Conservation (phyloP, 345 rosid genomes). For the Dipteronia dyeriana region DNA sequence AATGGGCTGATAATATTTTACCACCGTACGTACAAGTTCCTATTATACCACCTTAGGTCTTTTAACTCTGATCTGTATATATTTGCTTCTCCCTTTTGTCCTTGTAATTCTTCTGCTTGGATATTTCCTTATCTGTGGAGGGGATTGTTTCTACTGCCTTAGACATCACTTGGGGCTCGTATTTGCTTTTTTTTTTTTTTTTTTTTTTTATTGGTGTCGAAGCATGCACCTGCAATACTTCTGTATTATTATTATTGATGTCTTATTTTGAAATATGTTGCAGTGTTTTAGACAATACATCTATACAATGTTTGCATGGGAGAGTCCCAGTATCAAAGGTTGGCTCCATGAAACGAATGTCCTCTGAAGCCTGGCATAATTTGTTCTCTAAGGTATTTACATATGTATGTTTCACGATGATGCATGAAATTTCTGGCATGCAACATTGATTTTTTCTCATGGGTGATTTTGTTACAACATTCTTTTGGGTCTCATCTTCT, state of each 20-base stretch:
- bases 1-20: conserved; percentile 77
- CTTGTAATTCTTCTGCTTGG: conserved; percentile 6
- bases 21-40: conserved; percentile 63
- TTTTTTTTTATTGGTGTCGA: background rate
- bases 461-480: background rate
- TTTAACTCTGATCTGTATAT: background rate
- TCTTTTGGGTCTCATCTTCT: background rate
- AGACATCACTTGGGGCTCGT: background rate
- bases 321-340: conserved; percentile 74
- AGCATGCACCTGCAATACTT: background rate
- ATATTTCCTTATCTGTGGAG: background rate
- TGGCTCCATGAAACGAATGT: conserved; percentile 74
- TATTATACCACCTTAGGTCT: conserved; percentile 10
- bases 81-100: conserved; percentile 3
- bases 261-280: conserved; percentile 11
- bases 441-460: conserved; percentile 17
- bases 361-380: conserved; percentile 73
- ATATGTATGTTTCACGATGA: background rate
- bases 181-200: background rate
- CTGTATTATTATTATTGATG: background rate
- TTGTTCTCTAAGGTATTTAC: conserved; percentile 68
- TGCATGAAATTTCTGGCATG: conserved; percentile 3
- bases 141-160: background rate
- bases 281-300: conserved; percentile 70
- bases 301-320: conserved; percentile 80